Base-by-base conservation (phyloP, 2,329 filamentous ascomycete genomes). In the Sporothrix protearum region DNA sequence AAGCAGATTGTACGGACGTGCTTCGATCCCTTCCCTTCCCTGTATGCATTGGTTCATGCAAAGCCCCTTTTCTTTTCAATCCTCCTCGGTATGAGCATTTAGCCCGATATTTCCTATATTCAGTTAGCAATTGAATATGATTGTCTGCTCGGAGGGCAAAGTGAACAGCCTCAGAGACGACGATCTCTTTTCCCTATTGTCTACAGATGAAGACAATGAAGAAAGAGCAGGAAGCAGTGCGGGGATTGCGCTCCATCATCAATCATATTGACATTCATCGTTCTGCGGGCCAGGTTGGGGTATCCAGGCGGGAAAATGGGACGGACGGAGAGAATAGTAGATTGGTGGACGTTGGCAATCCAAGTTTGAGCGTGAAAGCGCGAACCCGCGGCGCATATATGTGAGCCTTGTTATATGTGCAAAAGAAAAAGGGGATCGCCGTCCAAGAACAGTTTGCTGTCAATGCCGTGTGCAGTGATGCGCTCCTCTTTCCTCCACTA, bases 381-480 rank as follows among this genome's bases (percentile, higher is more conserved):
- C 28, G 28, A 16, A 63, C 22, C 19, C 3, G 22, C 30, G 10
- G 39, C 14, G 19, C 36, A 25, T 64, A 68, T 53, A 68, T 53
- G 45, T 14, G 64, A 47, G 39, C 25, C 28, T 14, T 49, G 14
- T 8, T 49, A 66, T 33, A 66, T 33, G 16, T 25, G 28, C 14
- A 66, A 3, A 49, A 30, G 42, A 14, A 33, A 19, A 33, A 19
- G 45, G 61, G 16, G 64, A 68, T 57, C 33, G 66, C n/a, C 49
- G 45, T 67, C 42, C 45, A 36, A 67, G 25, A 28, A 51, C 49
- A 68, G 66, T 28, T 28, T 25, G 39, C n/a, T 6, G 68, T 69
- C 68, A 69, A 63, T 63, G 68, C 55, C 53, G 68, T 70, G 55
- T 49, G 39, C 8, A 28, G 55, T 59, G 19, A 51, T 70, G 42